These are phyloP conservation scores for Aphanomyces invadans DNA, from an alignment of 352 stramenopile genomes.

Conservation along the genomic window DNA sequence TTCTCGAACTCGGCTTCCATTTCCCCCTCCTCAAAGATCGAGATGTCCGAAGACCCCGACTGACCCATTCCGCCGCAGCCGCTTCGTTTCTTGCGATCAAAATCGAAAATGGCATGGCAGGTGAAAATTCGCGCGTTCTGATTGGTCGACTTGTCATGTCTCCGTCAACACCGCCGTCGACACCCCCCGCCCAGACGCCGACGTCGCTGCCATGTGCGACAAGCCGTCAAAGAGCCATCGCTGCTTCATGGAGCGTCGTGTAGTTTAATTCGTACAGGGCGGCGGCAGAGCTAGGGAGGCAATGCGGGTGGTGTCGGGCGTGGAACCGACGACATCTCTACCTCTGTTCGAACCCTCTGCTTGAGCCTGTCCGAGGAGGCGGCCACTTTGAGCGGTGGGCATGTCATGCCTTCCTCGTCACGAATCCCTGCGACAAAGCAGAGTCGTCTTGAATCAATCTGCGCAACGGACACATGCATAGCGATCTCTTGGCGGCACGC, in stretches of 20 bases:
- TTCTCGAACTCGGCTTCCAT: slow-evolving; percentile 63
- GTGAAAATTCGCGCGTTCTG: not conserved
- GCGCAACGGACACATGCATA: too few species aligned
- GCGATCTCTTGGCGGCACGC: too few species aligned
- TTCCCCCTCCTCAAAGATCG: slow-evolving; percentile 76
- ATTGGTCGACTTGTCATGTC: slow-evolving; percentile 1
- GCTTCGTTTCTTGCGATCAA: not conserved
- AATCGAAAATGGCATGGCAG: not conserved
- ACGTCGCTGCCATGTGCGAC: not conserved
- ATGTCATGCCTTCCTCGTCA: too few species aligned
- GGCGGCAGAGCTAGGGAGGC: too few species aligned
- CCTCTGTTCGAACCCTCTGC: too few species aligned
- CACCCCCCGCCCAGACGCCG: not conserved
- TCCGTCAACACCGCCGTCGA: not conserved
- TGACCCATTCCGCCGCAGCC: slow-evolving; percentile 46
- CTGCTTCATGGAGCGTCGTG: not conserved
- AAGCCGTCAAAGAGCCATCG: not conserved
- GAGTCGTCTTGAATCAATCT: too few species aligned
- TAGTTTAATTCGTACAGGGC: too few species aligned
- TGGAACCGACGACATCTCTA: too few species aligned
- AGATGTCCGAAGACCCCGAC: slow-evolving; percentile 59
- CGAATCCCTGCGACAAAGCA: too few species aligned
- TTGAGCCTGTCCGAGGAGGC: too few species aligned
- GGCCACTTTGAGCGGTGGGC: too few species aligned
- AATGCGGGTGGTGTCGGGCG: too few species aligned